Base-by-base conservation (phyloP, 164 flowering plant species). In the Sextonia rubra region DNA sequence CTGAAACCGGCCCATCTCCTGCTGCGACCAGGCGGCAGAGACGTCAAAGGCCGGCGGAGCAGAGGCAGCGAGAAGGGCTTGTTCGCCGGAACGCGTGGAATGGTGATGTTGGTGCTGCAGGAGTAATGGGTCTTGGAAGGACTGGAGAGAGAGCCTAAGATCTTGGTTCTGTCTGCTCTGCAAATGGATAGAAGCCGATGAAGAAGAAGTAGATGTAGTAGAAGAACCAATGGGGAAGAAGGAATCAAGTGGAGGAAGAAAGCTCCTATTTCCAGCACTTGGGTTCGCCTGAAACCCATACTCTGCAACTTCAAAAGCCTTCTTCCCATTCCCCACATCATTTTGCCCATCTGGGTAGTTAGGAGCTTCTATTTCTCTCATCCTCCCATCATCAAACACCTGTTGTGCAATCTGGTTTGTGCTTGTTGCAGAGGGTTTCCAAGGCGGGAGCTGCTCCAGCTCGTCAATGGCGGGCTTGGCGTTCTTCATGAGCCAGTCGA, bases 71-170 rank as follows among this genome's bases (percentile, higher is more conserved):
- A 85, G 82, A 44, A 76, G 83, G 78, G 78, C 68, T 37, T 78
- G 83, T 15, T 80, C 84, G 11, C 68, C 64, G 9, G 77, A 32
- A 26, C 74, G 62, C n/a, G 58, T 24, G 20, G 75, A 60, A 64
- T 37, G 65, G 7, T 75, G 68, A 76, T 8, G 44, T 8, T 37
- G 44, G 44, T 37, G 44, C 44, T 83, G 86, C 55, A 69, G 77
- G 44, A 73, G 80, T 11, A 68, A 70, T 44, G 81, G 85, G 73
- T 82, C 82, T 49, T 82, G 87, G 71, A 86, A 82, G 26, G 91
- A 77, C n/a, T 87, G 90, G 12, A 90, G 90, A 5, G 95, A 89
- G 7, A 90, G 85, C 47, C 90, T 82, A 24, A 89, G 88, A 74
- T 89, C 87, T 77, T 84, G 78, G 7, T 76, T 52, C 0, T 71